A percentile compares a stretch with the other conserved stretches of the same genome.
These are phyloP conservation scores for Teunomyces lycoperdinae DNA, from an alignment of 805 yeast species.

Conservation along the genomic window DNA sequence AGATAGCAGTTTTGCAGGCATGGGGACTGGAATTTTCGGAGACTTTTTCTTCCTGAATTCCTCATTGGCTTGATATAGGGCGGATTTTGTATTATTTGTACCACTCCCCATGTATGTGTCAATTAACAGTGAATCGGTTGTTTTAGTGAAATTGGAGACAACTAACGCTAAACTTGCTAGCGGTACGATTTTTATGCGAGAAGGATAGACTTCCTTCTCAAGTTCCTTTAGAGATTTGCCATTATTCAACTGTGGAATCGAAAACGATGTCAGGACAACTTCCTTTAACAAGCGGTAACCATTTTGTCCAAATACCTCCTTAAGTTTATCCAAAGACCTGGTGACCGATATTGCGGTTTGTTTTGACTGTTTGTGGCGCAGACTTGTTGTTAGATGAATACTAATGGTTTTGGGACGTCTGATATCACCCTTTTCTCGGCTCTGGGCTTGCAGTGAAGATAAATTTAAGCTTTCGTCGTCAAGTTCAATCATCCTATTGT, in stretches of 20 bases:
- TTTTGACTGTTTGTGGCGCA: constrained; percentile 29
- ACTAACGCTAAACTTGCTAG: constrained; percentile 49
- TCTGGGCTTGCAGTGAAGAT: constrained; percentile 19
- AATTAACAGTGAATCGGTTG: constrained; percentile 32
- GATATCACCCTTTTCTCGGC: constrained; percentile 22
- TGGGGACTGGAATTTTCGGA: background rate
- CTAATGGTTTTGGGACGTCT: constrained; percentile 57
- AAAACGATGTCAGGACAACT: constrained; percentile 24
- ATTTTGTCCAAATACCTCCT: constrained; percentile 16
- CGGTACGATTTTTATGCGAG: constrained; percentile 35
- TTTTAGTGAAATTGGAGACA: constrained; percentile 52
- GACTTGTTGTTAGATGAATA: constrained; percentile 30
- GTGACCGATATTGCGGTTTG: constrained; percentile 40
- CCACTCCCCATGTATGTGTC: constrained; percentile 25
- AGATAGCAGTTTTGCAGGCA: constrained; percentile 5
- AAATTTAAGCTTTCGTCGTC: constrained; percentile 57
- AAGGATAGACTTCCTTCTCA: constrained; percentile 10
- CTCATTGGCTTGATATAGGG: constrained; percentile 13
- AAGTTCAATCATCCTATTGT: constrained; percentile 66
- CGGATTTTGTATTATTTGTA: constrained; percentile 9
- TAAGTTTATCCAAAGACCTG: constrained; percentile 33
- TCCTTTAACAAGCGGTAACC: constrained; percentile 42
- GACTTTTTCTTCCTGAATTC: background rate
- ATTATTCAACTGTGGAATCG: constrained; percentile 20
- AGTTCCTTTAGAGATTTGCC: constrained; percentile 18